Evolutionary conservation across 257 asterid genomes (phyloP).

Genomic region (Scutellaria minor): DNA sequence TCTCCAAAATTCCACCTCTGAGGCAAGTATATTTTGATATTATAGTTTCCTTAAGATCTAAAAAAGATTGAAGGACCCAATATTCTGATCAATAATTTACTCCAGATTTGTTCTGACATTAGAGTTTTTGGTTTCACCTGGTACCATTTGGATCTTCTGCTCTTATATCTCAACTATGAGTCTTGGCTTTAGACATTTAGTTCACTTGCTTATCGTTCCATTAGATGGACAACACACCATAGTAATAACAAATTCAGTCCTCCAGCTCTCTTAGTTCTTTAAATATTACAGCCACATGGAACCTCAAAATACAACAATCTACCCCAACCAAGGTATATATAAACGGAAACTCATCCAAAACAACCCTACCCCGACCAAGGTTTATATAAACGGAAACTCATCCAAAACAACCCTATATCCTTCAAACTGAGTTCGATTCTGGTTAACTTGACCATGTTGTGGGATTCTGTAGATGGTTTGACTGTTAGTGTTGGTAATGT

Average conservation of each 20-base stretch:
- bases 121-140: neutral
- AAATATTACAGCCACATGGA: neutral
- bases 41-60: conserved; percentile 8
- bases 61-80: neutral
- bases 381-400: neutral
- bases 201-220: neutral
- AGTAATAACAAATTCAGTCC: neutral
- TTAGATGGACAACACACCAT: neutral
- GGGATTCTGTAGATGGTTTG: neutral
- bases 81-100: neutral
- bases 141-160: neutral
- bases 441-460: neutral
- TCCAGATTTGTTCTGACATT: neutral
- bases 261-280: neutral
- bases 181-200: neutral
- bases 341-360: neutral
- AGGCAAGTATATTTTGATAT: conserved; percentile 52
- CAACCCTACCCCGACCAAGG: neutral
- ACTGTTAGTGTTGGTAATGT: neutral
- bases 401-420: too few species aligned
- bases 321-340: neutral
- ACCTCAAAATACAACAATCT: neutral
- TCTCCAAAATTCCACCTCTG: conserved; percentile 68
- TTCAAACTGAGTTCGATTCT: neutral
- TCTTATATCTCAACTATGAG: neutral